phyloP scores from a whole-genome alignment of 2,329 filamentous ascomycete species.

The Neonectria punicea region DNA sequence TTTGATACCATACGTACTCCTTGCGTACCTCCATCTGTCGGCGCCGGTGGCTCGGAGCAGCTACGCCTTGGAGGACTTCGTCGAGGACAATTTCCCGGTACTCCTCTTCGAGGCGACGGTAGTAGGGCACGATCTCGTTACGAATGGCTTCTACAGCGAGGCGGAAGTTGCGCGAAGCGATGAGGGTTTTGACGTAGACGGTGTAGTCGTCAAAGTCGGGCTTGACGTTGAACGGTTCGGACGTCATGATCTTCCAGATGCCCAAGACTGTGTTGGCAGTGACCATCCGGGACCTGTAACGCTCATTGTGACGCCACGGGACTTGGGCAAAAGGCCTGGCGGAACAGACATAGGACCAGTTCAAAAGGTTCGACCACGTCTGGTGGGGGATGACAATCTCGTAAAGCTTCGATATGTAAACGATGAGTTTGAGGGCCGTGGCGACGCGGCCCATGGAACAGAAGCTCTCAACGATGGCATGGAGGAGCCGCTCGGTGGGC shows the following conservation, averaged over 20 bases:
- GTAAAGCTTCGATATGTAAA: slow-evolving; percentile 71
- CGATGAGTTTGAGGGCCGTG: slow-evolving; percentile 67
- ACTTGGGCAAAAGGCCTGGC: slow-evolving; percentile 48
- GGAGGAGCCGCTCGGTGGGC: slow-evolving; percentile 69
- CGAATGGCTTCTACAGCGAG: slow-evolving; percentile 52
- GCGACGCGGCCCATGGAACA: slow-evolving; percentile 72
- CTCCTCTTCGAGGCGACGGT: slow-evolving; percentile 38
- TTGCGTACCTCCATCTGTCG: slow-evolving; percentile 44
- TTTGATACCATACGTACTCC: slow-evolving; percentile 47
- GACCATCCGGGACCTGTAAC: slow-evolving; percentile 48
- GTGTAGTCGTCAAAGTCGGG: slow-evolving; percentile 68
- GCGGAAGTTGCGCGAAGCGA: slow-evolving; percentile 43
- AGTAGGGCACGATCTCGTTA: slow-evolving; percentile 54
- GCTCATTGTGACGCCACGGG: slow-evolving; percentile 50
- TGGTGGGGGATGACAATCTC: slow-evolving; percentile 63
- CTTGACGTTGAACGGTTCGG: slow-evolving; percentile 63
- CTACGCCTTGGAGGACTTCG: slow-evolving; percentile 45
- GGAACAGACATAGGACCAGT: slow-evolving; percentile 71
- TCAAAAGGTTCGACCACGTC: slow-evolving; percentile 74
- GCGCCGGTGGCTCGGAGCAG: slow-evolving; percentile 39
- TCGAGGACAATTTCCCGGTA: slow-evolving; percentile 45
- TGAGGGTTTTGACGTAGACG: slow-evolving; percentile 53
- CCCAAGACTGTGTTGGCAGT: slow-evolving; percentile 56
- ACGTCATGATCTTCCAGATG: slow-evolving; percentile 70
- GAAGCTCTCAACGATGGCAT: slow-evolving; percentile 74